These are phyloP conservation scores for Trametes cinnabarina DNA, from an alignment of 768 basidiomycete genomes.

Conservation along the genomic window DNA sequence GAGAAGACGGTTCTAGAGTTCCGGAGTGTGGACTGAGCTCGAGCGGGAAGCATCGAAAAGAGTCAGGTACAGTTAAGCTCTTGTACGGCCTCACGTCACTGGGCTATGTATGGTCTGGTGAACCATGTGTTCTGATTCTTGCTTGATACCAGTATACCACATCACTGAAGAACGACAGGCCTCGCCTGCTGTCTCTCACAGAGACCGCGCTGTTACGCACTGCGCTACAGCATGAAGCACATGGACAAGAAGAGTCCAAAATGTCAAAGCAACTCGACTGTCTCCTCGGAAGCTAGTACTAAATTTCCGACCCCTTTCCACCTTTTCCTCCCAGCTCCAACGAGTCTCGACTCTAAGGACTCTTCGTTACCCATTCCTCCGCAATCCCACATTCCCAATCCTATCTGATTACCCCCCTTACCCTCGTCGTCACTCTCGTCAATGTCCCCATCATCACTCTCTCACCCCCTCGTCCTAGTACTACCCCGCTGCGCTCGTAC, in stretches of 20 bases:
- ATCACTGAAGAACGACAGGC: constrained; percentile 1
- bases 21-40: constrained; percentile 7
- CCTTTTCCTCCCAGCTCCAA: not conserved
- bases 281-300: constrained; percentile 17
- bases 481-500: constrained; percentile 15
- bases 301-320: constrained; percentile 14
- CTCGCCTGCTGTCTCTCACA: constrained; percentile 9
- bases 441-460: not conserved
- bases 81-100: not conserved
- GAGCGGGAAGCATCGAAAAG: constrained; percentile 15
- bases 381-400: not conserved
- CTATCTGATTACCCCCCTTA: not conserved
- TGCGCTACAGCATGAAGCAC: constrained; percentile 9
- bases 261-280: constrained; percentile 6
- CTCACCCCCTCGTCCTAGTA: constrained; percentile 7
- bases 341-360: constrained; percentile 14
- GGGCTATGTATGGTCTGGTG: not conserved
- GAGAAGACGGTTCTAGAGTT: constrained; percentile 6
- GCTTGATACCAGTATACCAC: constrained; percentile 1
- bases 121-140: not conserved
- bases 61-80: constrained; percentile 5
- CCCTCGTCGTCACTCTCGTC: constrained; percentile 7
- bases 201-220: constrained; percentile 11
- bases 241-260: constrained; percentile 15
- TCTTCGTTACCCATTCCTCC: constrained; percentile 12